Evolutionary conservation across 1,284 basidiomycete genomes (phyloP), one percentile per base, ranked within the genome.

Genomic region (Heterobasidion parviporum): DNA sequence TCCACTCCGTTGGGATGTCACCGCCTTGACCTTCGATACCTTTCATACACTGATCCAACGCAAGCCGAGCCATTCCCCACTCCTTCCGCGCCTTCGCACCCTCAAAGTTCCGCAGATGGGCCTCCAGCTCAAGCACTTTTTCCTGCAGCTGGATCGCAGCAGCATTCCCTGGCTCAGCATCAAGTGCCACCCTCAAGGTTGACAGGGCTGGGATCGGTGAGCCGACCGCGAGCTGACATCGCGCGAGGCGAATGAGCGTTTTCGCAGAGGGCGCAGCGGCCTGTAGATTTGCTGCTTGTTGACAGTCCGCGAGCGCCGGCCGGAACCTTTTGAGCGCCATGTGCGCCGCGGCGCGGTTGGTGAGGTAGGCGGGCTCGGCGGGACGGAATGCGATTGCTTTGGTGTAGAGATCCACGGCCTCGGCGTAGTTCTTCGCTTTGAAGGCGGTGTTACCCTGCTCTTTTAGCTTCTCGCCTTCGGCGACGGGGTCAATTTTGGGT

Each of bases 291-390:
- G 81, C 78, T 2, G 91, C 91, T 41, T 78, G 74, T 66, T 92
- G 89, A 64, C 90, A 92, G 67, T 95, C 92, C 41, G 78, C 75
- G 9, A 94, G 73, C 0, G 92, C 92, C 1, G 74, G 71, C 41
- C 80, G 76, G 75, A 89, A 94, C 48, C 80, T 79, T 66, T 92
- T 92, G 55, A 90, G 67, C 0, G 83, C 80, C 83, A 95, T 94
- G 65, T 88, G 82, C 3, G 92, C 86, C 2, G 92, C 92, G 0
- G 92, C 92, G 46, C 92, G 83, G 69, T 95, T 95, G 14, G 89
- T 89, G 58, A 87, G 75, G 65, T 89, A 93, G 0, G 87, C 78
- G 2, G 90, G 82, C 65, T 93, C 87, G 4, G 76, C 66, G 0
- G 87, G 74, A 58, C 85, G 83, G 56, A 87, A 70, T 57, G 83